Evolutionary conservation across 2,329 filamentous ascomycete genomes (phyloP).

Genomic region (Penicillium sp.): DNA sequence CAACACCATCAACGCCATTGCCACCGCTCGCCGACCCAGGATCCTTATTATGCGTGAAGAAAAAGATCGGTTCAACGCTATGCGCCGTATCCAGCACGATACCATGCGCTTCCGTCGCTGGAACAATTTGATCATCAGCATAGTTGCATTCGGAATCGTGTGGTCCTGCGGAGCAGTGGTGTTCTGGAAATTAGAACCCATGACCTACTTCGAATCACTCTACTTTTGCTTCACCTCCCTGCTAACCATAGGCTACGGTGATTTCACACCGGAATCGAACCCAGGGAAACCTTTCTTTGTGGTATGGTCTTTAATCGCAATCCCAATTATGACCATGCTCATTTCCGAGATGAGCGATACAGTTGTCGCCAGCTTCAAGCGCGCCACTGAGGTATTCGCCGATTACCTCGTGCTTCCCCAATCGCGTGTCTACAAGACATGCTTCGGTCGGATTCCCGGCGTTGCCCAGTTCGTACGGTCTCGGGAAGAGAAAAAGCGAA

Average conservation of each 20-base stretch:
- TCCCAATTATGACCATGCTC: conserved; percentile 85
- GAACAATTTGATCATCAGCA: conserved; percentile 68
- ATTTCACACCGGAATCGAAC: conserved; percentile 72
- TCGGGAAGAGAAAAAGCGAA: conserved; percentile 44
- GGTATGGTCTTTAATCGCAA: conserved; percentile 82
- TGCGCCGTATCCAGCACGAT: conserved; percentile 73
- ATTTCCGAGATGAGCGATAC: conserved; percentile 83
- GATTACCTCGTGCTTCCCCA: conserved; percentile 67
- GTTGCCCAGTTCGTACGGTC: conserved; percentile 40
- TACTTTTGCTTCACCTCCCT: conserved; percentile 85
- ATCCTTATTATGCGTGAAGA: conserved; percentile 61
- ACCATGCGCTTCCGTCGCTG: conserved; percentile 68
- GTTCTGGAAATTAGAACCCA: conserved; percentile 63
- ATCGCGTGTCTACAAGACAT: conserved; percentile 53
- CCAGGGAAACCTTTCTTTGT: conserved; percentile 83
- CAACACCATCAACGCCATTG: conserved; percentile 24
- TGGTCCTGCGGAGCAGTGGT: conserved; percentile 79
- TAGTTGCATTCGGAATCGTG: conserved; percentile 66
- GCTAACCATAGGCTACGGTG: conserved; percentile 84
- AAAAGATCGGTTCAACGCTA: conserved; percentile 70
- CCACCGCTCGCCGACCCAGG: conserved; percentile 38
- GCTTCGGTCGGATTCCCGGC: conserved; percentile 48
- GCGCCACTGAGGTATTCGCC: conserved; percentile 58
- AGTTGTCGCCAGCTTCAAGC: conserved; percentile 65
- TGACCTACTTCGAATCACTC: conserved; percentile 71